Percentiles rank a stretch among this genome's conserved stretches.
phyloP scores from a whole-genome alignment of 768 basidiomycete species.

The Chlorophyllum brunneum region DNA sequence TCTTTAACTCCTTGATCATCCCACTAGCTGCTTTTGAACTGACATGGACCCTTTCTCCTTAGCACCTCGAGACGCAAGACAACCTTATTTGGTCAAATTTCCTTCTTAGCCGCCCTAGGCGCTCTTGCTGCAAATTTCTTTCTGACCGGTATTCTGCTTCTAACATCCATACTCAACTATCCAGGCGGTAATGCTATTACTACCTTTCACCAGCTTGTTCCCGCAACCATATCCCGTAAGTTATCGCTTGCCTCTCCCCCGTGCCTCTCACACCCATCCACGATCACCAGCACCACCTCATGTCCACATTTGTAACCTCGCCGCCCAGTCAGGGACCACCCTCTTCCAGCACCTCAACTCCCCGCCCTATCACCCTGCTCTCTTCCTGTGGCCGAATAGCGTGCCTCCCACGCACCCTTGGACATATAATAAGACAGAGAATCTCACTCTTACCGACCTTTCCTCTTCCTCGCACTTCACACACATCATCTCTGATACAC shows the following conservation, averaged over 20 bases:
- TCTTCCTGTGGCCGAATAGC: conserved; percentile 9
- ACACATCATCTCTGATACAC: conserved; percentile 59
- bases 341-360: conserved; percentile 76
- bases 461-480: conserved; percentile 41
- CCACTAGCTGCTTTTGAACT: not conserved
- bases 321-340: conserved; percentile 87
- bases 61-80: conserved; percentile 51
- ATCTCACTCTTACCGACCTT: conserved; percentile 38
- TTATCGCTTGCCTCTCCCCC: not conserved
- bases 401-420: conserved; percentile 31
- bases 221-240: conserved; percentile 20
- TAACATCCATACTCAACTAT: conserved; percentile 74
- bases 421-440: conserved; percentile 84
- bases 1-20: not conserved
- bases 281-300: conserved; percentile 27
- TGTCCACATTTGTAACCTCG: conserved; percentile 81
- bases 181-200: conserved; percentile 80
- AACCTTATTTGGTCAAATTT: conserved; percentile 39
- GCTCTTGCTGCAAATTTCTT: conserved; percentile 51
- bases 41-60: not conserved
- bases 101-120: conserved; percentile 41
- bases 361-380: conserved; percentile 41
- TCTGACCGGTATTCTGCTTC: conserved; percentile 48
- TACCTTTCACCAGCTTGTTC: conserved; percentile 52
- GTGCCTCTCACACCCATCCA: not conserved